Conservation (phyloP, 2,329 filamentous ascomycete genomes). For the Mycogone perniciosa region DNA sequence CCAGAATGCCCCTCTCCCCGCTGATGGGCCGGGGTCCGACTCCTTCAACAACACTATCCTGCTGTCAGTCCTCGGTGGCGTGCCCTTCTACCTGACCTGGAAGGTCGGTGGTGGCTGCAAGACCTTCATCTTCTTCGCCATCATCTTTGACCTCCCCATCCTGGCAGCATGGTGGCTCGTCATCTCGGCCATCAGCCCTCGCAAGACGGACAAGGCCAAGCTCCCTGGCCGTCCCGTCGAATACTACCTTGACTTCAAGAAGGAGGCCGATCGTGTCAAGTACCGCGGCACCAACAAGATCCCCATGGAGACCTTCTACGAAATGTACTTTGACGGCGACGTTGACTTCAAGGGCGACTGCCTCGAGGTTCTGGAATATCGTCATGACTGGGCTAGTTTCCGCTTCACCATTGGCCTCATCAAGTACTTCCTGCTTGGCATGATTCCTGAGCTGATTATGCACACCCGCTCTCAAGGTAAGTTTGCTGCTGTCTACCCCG, state of each 20-base stretch:
- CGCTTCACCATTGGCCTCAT: slow-evolving; percentile 79
- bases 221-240: slow-evolving; percentile 82
- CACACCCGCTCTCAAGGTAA: slow-evolving; percentile 78
- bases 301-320: slow-evolving; percentile 88
- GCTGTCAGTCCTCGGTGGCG: slow-evolving; percentile 58
- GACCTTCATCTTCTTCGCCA: slow-evolving; percentile 76
- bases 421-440: slow-evolving; percentile 80
- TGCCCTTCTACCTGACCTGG: slow-evolving; percentile 77
- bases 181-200: slow-evolving; percentile 72
- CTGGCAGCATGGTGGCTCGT: slow-evolving; percentile 77
- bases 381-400: slow-evolving; percentile 97
- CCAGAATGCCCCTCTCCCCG: slow-evolving; percentile 89
- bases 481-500: not conserved
- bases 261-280: slow-evolving; percentile 51
- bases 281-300: slow-evolving; percentile 77
- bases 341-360: slow-evolving; percentile 93
- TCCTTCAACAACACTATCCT: slow-evolving; percentile 81
- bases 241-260: slow-evolving; percentile 82
- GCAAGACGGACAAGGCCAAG: slow-evolving; percentile 87
- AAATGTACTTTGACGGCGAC: slow-evolving; percentile 95
- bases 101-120: slow-evolving; percentile 85
- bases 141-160: slow-evolving; percentile 74
- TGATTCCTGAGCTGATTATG: slow-evolving; percentile 86
- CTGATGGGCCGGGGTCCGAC: slow-evolving; percentile 77
- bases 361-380: slow-evolving; percentile 83